Evolutionary conservation across 2,329 filamentous ascomycete species (phyloP).

Genomic region (Ophiocordyceps camponoti-floridani): DNA sequence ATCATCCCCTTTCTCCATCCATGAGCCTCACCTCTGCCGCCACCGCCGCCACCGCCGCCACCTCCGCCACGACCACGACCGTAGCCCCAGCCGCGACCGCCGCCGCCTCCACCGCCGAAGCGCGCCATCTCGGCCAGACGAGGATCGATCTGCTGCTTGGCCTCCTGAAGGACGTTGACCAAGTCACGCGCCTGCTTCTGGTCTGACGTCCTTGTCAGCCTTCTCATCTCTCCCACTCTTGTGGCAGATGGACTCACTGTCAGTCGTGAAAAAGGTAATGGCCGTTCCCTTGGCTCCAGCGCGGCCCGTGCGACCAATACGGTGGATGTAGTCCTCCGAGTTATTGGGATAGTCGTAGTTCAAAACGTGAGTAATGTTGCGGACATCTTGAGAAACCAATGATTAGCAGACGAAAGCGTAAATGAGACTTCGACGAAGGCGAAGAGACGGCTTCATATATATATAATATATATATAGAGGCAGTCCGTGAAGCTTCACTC

Average conservation of each 20-base stretch:
- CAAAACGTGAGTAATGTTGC: constrained; percentile 99
- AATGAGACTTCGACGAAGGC: constrained; percentile 25
- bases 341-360: constrained; percentile 99
- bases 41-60: constrained; percentile 15
- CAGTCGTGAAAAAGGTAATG: constrained; percentile 97
- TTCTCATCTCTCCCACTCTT: not conserved
- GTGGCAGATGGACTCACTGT: constrained; percentile 47
- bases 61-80: constrained; percentile 44
- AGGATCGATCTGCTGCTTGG: constrained; percentile 96
- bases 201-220: constrained; percentile 29
- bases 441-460: constrained; percentile 25
- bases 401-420: constrained; percentile 56
- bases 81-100: constrained; percentile 55
- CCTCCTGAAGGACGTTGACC: constrained; percentile 78
- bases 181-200: constrained; percentile 94
- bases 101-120: constrained; percentile 61
- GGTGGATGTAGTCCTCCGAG: constrained; percentile 94
- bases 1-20: not conserved
- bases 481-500: constrained; percentile 33
- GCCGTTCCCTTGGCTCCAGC: constrained; percentile 89
- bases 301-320: constrained; percentile 89
- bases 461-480: constrained; percentile 33
- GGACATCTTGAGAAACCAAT: constrained; percentile 75
- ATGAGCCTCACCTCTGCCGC: constrained; percentile 26
- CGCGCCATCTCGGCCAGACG: constrained; percentile 90